phyloP scores from a whole-genome alignment of 192 early-diverging fungal genomes.

The Piromyces finnis region DNA sequence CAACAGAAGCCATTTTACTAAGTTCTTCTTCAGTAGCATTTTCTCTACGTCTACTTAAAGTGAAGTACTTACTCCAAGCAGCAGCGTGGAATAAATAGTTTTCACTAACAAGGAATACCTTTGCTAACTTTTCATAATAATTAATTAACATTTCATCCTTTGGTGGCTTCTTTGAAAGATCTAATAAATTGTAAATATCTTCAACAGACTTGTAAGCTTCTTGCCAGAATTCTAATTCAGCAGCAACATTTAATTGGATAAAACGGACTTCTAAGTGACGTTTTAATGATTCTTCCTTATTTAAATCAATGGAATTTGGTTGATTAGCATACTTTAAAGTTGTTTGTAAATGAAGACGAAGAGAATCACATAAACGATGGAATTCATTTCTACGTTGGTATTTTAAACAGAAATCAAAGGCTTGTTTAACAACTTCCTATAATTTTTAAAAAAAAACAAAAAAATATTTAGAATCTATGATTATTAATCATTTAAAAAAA shows the following conservation, averaged over 20 bases:
- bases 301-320: constrained; percentile 81
- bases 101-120: constrained; percentile 90
- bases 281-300: constrained; percentile 90
- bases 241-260: constrained; percentile 85
- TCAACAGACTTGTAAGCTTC: constrained; percentile 94
- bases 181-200: constrained; percentile 86
- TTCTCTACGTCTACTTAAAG: constrained; percentile 15
- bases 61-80: constrained; percentile 84
- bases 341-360: constrained; percentile 81
- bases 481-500: not conserved
- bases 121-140: constrained; percentile 96
- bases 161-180: constrained; percentile 67
- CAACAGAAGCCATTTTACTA: constrained; percentile 66
- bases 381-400: constrained; percentile 97
- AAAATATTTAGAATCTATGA: too few relatives aligned
- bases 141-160: constrained; percentile 91
- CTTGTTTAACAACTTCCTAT: constrained; percentile 55
- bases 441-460: too few relatives aligned
- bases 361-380: constrained; percentile 89
- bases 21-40: not conserved
- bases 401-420: constrained; percentile 89
- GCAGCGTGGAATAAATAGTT: constrained; percentile 97
- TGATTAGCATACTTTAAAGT: constrained; percentile 84
- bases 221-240: constrained; percentile 97
- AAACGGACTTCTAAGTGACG: constrained; percentile 92